Base-by-base conservation (phyloP, 2,329 filamentous ascomycete species). In the Knufia petricola region DNA sequence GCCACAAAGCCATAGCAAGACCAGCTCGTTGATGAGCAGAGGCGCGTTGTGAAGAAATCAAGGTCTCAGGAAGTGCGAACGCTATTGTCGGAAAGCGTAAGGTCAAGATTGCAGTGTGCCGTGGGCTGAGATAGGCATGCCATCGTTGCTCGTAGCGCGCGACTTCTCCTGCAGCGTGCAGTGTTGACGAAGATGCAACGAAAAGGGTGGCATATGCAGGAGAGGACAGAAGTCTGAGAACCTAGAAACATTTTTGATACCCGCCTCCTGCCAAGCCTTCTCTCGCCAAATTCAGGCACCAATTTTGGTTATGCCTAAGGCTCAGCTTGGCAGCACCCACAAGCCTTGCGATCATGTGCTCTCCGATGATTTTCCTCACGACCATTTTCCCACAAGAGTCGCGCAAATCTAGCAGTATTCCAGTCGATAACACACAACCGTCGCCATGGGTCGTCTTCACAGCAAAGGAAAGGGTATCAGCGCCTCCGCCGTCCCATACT, bases 401-500 rank as follows among this genome's bases (percentile, higher is more conserved):
- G 20, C 24, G 41, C 31, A 44, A 42, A 42, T 9, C 41, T n/a
- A 10, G 31, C 38, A 24, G 23, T 30, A 38, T 41, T 17, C 50
- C 34, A 47, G 42, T 49, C 41, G 44, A 48, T 50, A 52, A 44
- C 43, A 24, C 58, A 55, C 52, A 58, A 51, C 55, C 53, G 52
- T 58, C 59, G 59, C 58, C 63, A 94, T 94, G 87, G 87, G 89
- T 84, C 84, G 90, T 80, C 84, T 96, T 84, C 94, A 98, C 84
- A 86, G 80, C 81, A 95, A 95, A 68, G 90, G 92, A 78, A 96
- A 96, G 87, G 94, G 92, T 75, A 98, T 98, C 76, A 88, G 87
- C 62, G 75, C 87, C 76, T 95, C 87, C 58, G 87, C 92, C 66
- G 76, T 96, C 74, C 92, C 94, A 69, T 98, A 96, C 84, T 95